Evolutionary conservation across 345 rosid genomes (phyloP).

Genomic region (Corchorus olitorius): DNA sequence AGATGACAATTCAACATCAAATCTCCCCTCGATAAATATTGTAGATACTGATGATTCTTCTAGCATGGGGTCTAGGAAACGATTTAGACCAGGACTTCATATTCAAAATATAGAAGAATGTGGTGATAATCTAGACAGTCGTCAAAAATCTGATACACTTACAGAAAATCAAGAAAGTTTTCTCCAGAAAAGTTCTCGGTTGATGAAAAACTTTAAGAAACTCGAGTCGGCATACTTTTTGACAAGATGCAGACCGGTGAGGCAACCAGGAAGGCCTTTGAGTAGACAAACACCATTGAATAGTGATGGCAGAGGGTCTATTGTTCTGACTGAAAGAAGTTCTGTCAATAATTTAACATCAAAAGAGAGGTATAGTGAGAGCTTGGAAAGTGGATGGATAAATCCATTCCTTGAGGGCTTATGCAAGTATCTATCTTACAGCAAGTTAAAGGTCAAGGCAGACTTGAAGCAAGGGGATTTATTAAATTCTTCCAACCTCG

Average conservation of each 20-base stretch:
- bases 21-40: slow-evolving; percentile 41
- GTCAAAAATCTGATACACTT: slow-evolving; percentile 37
- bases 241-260: slow-evolving; percentile 68
- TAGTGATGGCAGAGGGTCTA: slow-evolving; percentile 80
- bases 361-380: slow-evolving; percentile 45
- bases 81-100: slow-evolving; percentile 53
- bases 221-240: slow-evolving; percentile 83
- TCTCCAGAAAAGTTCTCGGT: slow-evolving; percentile 63
- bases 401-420: slow-evolving; percentile 93
- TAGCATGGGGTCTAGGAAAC: slow-evolving; percentile 66
- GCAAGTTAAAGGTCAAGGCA: slow-evolving; percentile 82
- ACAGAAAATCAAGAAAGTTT: slow-evolving; percentile 53
- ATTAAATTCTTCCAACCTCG: slow-evolving; percentile 82
- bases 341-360: slow-evolving; percentile 58
- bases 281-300: slow-evolving; percentile 56
- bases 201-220: slow-evolving; percentile 92
- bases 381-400: slow-evolving; percentile 76
- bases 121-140: slow-evolving; percentile 46
- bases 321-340: slow-evolving; percentile 75
- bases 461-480: slow-evolving; percentile 92
- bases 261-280: slow-evolving; percentile 49
- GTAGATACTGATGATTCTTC: slow-evolving; percentile 51
- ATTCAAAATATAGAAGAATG: slow-evolving; percentile 42
- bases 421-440: slow-evolving; percentile 86
- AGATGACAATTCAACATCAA: slow-evolving; percentile 48